Base-by-base conservation (phyloP, 345 rosid genomes). In the Melaleuca quinquenervia region DNA sequence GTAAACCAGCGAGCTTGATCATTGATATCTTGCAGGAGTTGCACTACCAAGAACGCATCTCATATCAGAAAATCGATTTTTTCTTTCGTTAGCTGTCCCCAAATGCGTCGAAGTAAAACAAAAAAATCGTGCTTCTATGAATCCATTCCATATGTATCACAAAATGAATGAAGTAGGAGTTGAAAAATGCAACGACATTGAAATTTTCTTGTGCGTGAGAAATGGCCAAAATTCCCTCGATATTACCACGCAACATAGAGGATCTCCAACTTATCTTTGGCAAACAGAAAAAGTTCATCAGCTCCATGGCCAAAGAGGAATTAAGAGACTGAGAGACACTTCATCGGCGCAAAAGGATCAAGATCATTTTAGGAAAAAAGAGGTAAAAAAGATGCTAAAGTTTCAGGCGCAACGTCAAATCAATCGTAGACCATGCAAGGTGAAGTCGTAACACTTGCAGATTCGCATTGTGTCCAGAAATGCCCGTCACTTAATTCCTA, bases 401-500 rank as follows among this genome's bases (percentile, higher is more conserved):
- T 32, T 70, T 70, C 48, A 18, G 78, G 78, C 78, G 5, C 48
- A 22, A 5, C 18, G 18, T 51, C 52, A 1, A 51, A 51, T 51
- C 52, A 51, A 51, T 51, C 6, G n/a, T 58, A n/a, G 7, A 70
- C 20, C 21, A 18, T 2, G 24, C 78, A 8, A 8, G 45, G 45
- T 32, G 6, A 64, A 64, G 41, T 10, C 78, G 13, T 32, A 18
- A 64, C 24, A 32, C 32, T 16, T 2, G 78, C 45, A 32, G 45
- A 64, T 14, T 70, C 50, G 45, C 85, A 12, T 84, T 84, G 54
- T 45, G 53, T 50, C 82, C 50, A 48, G 26, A 84, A n/a, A 32
- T 64, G 85, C 56, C 54, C 88, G 84, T 52, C 78, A 87, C 87
- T 89, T 41, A 22, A n/a, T 50, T 82, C 21, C 56, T 32, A 52